Evolutionary conservation across 768 basidiomycete genomes (phyloP), one percentile per base, ranked within the genome.

Genomic region (Suillus lakei): DNA sequence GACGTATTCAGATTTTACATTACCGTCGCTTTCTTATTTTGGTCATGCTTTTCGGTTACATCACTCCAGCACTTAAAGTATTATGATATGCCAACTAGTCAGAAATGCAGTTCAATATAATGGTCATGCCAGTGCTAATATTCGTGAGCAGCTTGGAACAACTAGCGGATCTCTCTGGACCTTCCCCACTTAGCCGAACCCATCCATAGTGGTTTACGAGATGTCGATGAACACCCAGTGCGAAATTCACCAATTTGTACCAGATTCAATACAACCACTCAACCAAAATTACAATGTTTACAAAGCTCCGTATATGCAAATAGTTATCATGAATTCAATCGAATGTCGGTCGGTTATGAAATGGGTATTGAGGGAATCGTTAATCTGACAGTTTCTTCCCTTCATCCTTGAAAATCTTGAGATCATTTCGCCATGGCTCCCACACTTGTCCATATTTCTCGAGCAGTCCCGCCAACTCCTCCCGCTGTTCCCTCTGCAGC

Each of bases 361-460:
- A 39, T 28, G 18, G n/a, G 53, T 64, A 61, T 64, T 13, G 21
- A 39, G 30, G 38, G 26, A n/a, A 23, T 39, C 15, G 39, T 76
- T 64, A 77, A 60, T 77, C 77, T 9, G 66, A 63, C 23, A 91
- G 73, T 69, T 89, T 89, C 77, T 88, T 80, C 4, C 93, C 93
- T 60, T 84, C 84, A 67, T 90, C 87, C 77, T 84, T 89, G 74
- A 92, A 93, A 77, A 88, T 92, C 64, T 83, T 84, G 60, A 95
- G 79, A 76, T 96, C 95, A 39, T 82, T 84, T 74, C 81, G 83
- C 94, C 95, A 98, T 10, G 93, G 94, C 70, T 91, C 91, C 91
- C 91, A 96, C 2, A 81, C 83, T n/a, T 87, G 72, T 1, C 95
- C 94, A 68, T 97, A 98, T 76, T 98, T 98, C 77, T 82, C 87